Conservation (phyloP, 768 basidiomycete genomes). For the Cantharellus cinnabarinus region DNA sequence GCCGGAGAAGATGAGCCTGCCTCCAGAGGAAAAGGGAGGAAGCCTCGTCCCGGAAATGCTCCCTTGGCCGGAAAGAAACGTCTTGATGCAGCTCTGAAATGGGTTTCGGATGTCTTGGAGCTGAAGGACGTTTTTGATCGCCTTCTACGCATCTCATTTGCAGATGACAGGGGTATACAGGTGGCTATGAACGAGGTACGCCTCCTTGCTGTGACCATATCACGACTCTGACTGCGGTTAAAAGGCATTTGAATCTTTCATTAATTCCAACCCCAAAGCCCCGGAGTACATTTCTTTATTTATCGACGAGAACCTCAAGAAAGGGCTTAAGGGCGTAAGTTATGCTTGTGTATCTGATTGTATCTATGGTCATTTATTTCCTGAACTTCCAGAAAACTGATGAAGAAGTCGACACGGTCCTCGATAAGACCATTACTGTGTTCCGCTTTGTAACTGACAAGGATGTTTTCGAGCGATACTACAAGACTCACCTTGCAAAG, state of each 20-base stretch:
- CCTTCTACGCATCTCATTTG: slow-evolving; percentile 52
- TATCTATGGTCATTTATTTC: neutral
- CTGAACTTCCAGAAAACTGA: slow-evolving; percentile 62
- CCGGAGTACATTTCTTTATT: slow-evolving; percentile 92
- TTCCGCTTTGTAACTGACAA: slow-evolving; percentile 91
- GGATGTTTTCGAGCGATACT: slow-evolving; percentile 94
- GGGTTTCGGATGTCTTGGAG: slow-evolving; percentile 82
- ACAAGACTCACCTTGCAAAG: slow-evolving; percentile 88
- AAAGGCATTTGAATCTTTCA: slow-evolving; percentile 81
- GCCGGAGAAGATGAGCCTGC: slow-evolving; percentile 21
- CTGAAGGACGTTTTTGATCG: slow-evolving; percentile 82
- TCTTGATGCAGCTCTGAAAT: slow-evolving; percentile 49
- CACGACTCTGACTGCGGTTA: neutral
- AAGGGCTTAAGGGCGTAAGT: slow-evolving; percentile 82
- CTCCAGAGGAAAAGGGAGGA: slow-evolving; percentile 34
- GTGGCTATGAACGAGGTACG: slow-evolving; percentile 66
- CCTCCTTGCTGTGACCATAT: neutral
- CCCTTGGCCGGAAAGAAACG: slow-evolving; percentile 25
- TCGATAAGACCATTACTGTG: slow-evolving; percentile 91
- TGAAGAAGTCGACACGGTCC: slow-evolving; percentile 63
- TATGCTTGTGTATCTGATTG: neutral
- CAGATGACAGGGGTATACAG: slow-evolving; percentile 54
- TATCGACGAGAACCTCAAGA: slow-evolving; percentile 89
- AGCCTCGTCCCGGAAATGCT: slow-evolving; percentile 12
- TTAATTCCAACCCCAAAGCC: slow-evolving; percentile 70